Evolutionary conservation across 108 stramenopile genomes (phyloP).

Genomic region (Schizochytrium sp.): DNA sequence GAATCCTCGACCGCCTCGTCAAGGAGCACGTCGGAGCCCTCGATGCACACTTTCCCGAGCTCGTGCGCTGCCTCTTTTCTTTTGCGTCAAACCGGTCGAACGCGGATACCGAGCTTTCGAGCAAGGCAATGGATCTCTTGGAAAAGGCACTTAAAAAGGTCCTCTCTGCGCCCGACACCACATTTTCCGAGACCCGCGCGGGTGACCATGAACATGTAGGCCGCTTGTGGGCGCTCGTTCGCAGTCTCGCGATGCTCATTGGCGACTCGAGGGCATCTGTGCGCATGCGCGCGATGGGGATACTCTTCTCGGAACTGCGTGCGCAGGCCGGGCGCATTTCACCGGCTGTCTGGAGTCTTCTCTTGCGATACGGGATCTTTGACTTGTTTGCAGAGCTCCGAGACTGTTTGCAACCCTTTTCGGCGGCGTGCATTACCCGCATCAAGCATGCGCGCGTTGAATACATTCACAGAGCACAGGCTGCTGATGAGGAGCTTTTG

Average conservation of each 20-base stretch:
- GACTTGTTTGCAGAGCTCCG: not conserved
- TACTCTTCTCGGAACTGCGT: slow-evolving; percentile 27
- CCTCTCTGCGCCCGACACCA: slow-evolving; percentile 50
- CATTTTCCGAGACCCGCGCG: not conserved
- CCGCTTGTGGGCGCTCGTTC: slow-evolving; percentile 80
- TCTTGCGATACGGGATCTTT: not conserved
- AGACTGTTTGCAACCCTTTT: not conserved
- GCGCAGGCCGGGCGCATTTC: not conserved
- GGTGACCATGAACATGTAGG: not conserved
- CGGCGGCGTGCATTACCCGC: not conserved
- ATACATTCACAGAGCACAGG: not conserved
- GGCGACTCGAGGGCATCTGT: slow-evolving; percentile 65
- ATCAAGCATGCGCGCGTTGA: not conserved
- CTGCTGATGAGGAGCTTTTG: not conserved
- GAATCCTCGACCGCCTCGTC: slow-evolving; percentile 32
- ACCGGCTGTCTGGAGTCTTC: not conserved
- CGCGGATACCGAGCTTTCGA: slow-evolving; percentile 44
- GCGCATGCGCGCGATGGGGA: slow-evolving; percentile 27
- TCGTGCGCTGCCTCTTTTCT: slow-evolving; percentile 72
- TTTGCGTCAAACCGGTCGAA: slow-evolving; percentile 71
- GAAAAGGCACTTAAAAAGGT: slow-evolving; percentile 54
- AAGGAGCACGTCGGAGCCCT: slow-evolving; percentile 39
- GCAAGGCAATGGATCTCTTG: slow-evolving; percentile 56
- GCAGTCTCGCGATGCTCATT: slow-evolving; percentile 73
- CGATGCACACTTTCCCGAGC: slow-evolving; percentile 73